These are phyloP conservation scores for Suhomyces anneliseae DNA, from an alignment of 1,139 yeast genomes.

Conservation along the genomic window DNA sequence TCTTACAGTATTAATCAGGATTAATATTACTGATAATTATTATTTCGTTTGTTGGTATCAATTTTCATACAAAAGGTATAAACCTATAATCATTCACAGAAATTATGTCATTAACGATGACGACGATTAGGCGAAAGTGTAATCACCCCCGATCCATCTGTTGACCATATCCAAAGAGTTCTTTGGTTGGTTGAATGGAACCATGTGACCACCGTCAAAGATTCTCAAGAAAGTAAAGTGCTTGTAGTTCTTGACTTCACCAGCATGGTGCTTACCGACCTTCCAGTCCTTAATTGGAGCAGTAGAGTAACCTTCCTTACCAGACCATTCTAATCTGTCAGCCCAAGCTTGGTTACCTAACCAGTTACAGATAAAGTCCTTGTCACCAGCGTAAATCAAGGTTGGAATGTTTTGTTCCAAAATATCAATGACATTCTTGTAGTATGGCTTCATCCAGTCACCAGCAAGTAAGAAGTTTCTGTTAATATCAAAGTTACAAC, in stretches of 20 bases:
- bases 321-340: constrained; percentile 65
- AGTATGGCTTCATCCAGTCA: constrained; percentile 89
- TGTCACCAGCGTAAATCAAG: constrained; percentile 80
- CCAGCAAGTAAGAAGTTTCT: constrained; percentile 83
- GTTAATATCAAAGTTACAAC: constrained; percentile 84
- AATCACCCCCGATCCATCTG: constrained; percentile 46
- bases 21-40: too few relatives aligned
- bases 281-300: constrained; percentile 44
- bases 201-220: constrained; percentile 53
- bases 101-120: too few relatives aligned
- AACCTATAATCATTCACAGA: neutral
- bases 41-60: too few relatives aligned
- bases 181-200: constrained; percentile 50
- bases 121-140: neutral
- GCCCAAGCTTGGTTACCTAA: constrained; percentile 86
- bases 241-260: constrained; percentile 47
- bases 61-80: neutral
- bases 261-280: constrained; percentile 41
- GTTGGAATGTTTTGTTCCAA: constrained; percentile 65
- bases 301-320: constrained; percentile 49
- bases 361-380: constrained; percentile 87
- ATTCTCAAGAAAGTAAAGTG: constrained; percentile 50
- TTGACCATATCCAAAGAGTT: constrained; percentile 48
- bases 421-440: constrained; percentile 61
- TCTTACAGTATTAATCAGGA: too few relatives aligned